Base-by-base conservation (phyloP, 108 stramenopile species). In the Pseudonitzschia pungens region DNA sequence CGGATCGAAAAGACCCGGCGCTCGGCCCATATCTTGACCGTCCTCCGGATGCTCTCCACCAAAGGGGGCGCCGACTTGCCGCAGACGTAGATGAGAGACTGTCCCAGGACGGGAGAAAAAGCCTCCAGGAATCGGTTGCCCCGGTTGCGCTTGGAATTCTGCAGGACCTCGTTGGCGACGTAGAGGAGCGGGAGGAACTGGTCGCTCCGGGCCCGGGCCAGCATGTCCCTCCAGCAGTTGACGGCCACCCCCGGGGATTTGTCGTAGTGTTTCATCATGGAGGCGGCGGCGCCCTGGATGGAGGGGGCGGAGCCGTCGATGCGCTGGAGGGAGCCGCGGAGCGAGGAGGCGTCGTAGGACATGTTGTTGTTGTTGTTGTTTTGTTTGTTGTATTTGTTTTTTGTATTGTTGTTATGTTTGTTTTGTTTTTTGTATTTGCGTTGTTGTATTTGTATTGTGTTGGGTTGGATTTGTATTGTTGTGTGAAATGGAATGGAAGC, bases 1-100 rank as follows among this genome's bases (percentile, higher is more conserved):
- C 93, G 86, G 65, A 86, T 63, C 27, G 78, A 80, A 72, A 88
- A 94, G 21, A 94, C 86, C 22, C 77, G 78, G 52, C 93, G 83
- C 75, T 94, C 93, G 28, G 88, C 93, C 91, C 90, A 92, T 65
- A 94, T 88, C 69, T 94, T 94, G 69, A 89, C 88, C 16, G 91
- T 92, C 42, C 90, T 73, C 52, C 93, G 77, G 12, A 89, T 86
- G 70, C 90, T 90, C 69, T 92, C 89, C 43, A 83, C 79, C 40
- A 77, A 50, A 12, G 64, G 31, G 21, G 77, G 57, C 69, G 83
- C 79, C 59, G 71, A 72, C 24, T 74, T 68, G 43, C 81, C 62
- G 78, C 86, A 89, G 54, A 91, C 82, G 72, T 71, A 83, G 8
- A 44, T 55, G 71, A 95, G 78, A 32, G 88, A 73, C 57, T 86